Conservation (phyloP, 129 eudicot genomes). For the Logfia minima region DNA sequence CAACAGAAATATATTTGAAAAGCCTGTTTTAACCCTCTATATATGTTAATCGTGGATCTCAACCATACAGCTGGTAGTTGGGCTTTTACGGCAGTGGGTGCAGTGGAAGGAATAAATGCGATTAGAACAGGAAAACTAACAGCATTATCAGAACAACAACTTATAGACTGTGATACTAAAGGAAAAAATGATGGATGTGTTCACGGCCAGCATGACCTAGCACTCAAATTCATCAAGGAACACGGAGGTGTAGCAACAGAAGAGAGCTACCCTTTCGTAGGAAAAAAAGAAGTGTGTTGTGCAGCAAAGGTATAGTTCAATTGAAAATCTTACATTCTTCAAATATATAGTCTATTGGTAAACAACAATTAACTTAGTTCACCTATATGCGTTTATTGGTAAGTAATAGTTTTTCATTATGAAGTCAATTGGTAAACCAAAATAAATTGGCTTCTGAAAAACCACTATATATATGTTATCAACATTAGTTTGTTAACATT, state of each 20-base stretch:
- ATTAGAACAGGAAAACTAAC: slow-evolving; percentile 59
- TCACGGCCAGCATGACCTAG: slow-evolving; percentile 65
- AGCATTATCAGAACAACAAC: slow-evolving; percentile 75
- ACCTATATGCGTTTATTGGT: too few species aligned
- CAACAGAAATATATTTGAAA: too few species aligned
- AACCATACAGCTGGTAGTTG: slow-evolving; percentile 70
- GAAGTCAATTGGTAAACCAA: too few species aligned
- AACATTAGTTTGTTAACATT: not conserved
- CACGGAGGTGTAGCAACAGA: slow-evolving; percentile 63
- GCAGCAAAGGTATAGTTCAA: not conserved
- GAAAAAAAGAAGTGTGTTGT: slow-evolving; percentile 9
- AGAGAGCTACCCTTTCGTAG: slow-evolving; percentile 61
- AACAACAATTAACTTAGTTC: too few species aligned
- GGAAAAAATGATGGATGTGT: slow-evolving; percentile 53
- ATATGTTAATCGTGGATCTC: not conserved
- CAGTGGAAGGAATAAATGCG: slow-evolving; percentile 72
- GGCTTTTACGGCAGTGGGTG: slow-evolving; percentile 80
- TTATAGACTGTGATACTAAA: slow-evolving; percentile 67
- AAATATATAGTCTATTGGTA: too few species aligned
- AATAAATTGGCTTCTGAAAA: too few species aligned
- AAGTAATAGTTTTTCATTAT: too few species aligned
- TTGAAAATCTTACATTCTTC: too few species aligned
- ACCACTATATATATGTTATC: too few species aligned
- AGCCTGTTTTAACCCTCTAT: too few species aligned
- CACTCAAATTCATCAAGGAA: slow-evolving; percentile 54